A percentile compares a stretch with the other conserved stretches of the same genome.
These are phyloP conservation scores for Leucogyrophana mollusca DNA, from an alignment of 768 basidiomycete species.

Conservation along the genomic window DNA sequence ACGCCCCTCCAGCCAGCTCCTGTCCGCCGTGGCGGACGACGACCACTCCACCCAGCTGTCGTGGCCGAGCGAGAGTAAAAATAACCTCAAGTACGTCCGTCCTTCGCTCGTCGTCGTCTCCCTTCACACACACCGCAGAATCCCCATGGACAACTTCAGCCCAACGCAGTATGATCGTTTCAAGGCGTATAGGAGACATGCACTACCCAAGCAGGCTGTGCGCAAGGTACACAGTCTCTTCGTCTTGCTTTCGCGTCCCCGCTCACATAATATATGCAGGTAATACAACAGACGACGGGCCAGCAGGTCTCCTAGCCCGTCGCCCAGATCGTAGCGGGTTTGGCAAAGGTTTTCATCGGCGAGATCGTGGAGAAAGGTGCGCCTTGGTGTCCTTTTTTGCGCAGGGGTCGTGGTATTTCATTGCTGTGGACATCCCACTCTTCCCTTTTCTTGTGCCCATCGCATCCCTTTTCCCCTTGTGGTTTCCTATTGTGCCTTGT, in stretches of 20 bases:
- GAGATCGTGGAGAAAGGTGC: slow-evolving; percentile 88
- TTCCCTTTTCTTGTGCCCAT: no score
- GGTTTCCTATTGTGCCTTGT: neutral
- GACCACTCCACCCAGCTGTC: slow-evolving; percentile 82
- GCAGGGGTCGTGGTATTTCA: no score
- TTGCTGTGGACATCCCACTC: no score
- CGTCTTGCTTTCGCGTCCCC: neutral
- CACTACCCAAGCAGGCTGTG: slow-evolving; percentile 79
- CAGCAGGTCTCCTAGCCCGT: slow-evolving; percentile 86
- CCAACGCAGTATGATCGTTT: slow-evolving; percentile 85
- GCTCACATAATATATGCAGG: slow-evolving; percentile 37
- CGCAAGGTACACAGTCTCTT: slow-evolving; percentile 53
- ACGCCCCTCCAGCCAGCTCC: slow-evolving; percentile 50
- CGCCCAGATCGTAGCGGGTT: slow-evolving; percentile 86
- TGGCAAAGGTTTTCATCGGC: slow-evolving; percentile 89
- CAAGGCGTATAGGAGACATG: slow-evolving; percentile 83
- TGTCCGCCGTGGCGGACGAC: slow-evolving; percentile 87
- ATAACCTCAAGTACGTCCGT: slow-evolving; percentile 69
- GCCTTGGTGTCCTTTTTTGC: no score
- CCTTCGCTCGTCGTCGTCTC: no score
- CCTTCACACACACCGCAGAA: no score
- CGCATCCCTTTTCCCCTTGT: neutral
- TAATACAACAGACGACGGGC: slow-evolving; percentile 78
- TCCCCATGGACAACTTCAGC: slow-evolving; percentile 86
- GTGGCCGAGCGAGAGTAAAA: slow-evolving; percentile 86